Base-by-base conservation (phyloP, 2,329 filamentous ascomycete species). In the Paraconiothyrium sp. region DNA sequence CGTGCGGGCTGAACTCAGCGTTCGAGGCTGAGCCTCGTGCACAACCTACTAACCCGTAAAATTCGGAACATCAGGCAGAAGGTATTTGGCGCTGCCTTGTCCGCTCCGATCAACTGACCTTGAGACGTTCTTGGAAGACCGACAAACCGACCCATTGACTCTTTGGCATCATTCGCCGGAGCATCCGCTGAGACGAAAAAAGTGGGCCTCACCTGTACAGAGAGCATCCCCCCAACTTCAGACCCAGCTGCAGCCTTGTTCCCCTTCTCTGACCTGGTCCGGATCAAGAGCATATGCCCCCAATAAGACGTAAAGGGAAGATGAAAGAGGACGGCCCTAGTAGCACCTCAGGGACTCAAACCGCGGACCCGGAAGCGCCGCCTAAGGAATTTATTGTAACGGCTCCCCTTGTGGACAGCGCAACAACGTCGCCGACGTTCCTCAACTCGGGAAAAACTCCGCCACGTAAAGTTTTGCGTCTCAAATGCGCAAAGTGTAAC, bases 401-500 rank as follows among this genome's bases (percentile, higher is more conserved):
- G 57, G 72, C 72, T 50, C 71, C 73, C 13, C 57, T 64, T 27
- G 49, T 66, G 48, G 69, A 73, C 37, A 72, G 69, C 16, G 69
- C 72, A 9, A 71, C 61, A 14, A 76, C 74, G 10, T 76, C 75
- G 49, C 75, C 75, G 4, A 76, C 74, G 37, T 75, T 75, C 59
- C 68, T 71, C 34, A 55, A 61, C 10, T 61, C 68, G 30, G 67
- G 70, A 30, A 78, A 76, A 62, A 69, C 73, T 22, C 68, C 72
- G 16, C 69, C 74, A 20, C 69, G 76, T 58, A 75, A 67, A 67
- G 70, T 77, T 37, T 49, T 76, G 59, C 75, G 76, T 30, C 63
- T 78, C 43, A 77, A 76, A 65, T 97, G 93, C 76, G 76, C 81
- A 0, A 80, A 86, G 57, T 97, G 93, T 79, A 85, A 85, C 54